Conservation (phyloP, 2,329 filamentous ascomycete genomes). For the Didymellaceae sp. region DNA sequence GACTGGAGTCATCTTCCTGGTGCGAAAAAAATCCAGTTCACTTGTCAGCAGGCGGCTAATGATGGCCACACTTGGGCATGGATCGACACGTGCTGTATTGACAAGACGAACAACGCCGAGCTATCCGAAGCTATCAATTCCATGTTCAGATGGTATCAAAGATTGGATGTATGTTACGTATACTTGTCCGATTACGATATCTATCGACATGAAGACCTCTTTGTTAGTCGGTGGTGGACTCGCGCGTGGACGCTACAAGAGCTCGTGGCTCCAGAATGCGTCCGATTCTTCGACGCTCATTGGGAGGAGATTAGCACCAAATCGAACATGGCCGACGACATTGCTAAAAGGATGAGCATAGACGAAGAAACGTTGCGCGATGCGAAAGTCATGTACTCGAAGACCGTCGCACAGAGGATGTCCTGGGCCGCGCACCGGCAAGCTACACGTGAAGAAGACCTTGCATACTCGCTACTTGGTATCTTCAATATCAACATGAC, state of each 20-base stretch:
- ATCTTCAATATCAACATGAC: conserved; percentile 25
- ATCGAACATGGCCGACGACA: not conserved
- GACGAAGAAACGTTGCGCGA: not conserved
- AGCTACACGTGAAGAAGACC: conserved; percentile 20
- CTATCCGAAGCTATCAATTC: conserved; percentile 1
- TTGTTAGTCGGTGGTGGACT: conserved; percentile 14
- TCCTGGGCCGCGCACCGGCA: conserved; percentile 23
- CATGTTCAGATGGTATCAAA: conserved; percentile 17
- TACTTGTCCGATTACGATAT: conserved; percentile 2
- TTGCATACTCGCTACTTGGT: conserved; percentile 25
- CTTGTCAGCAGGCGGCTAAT: conserved; percentile 4
- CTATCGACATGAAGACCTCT: not conserved
- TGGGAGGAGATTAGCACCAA: conserved; percentile 13
- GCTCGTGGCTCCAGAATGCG: conserved; percentile 7
- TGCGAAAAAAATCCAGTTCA: not conserved
- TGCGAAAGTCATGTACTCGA: not conserved
- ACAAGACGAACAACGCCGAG: not conserved
- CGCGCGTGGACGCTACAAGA: conserved; percentile 21
- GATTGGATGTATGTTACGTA: conserved; percentile 8
- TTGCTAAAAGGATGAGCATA: not conserved
- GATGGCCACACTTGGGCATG: conserved; percentile 9
- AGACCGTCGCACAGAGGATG: conserved; percentile 15
- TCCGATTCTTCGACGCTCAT: conserved; percentile 13
- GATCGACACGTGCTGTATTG: conserved; percentile 51
- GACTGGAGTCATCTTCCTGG: not conserved